These are phyloP conservation scores for Pleurotus tuoliensis DNA, from an alignment of 768 basidiomycete species.

Conservation along the genomic window DNA sequence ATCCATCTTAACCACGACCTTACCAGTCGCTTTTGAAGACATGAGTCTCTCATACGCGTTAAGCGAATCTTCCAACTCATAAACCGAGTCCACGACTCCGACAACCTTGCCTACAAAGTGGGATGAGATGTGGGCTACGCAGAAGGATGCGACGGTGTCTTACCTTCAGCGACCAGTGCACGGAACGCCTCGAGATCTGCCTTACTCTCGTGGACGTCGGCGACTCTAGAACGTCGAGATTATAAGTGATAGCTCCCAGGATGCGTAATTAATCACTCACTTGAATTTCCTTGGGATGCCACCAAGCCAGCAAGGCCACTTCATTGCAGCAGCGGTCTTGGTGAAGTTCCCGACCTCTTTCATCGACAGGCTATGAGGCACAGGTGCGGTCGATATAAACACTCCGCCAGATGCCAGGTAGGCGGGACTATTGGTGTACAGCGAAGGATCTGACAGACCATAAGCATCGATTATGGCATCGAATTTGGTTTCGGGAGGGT, in stretches of 20 bases:
- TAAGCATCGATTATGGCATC: slow-evolving; percentile 59
- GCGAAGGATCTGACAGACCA: slow-evolving; percentile 40
- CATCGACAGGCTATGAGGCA: slow-evolving; percentile 26
- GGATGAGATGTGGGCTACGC: slow-evolving; percentile 29
- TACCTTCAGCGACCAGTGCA: slow-evolving; percentile 40
- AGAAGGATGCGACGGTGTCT: neutral
- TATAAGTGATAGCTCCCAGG: neutral
- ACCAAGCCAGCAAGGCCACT: slow-evolving; percentile 49
- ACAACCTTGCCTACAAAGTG: slow-evolving; percentile 26
- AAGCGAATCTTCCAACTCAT: slow-evolving; percentile 49
- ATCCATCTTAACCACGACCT: slow-evolving; percentile 56
- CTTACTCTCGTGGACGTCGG: slow-evolving; percentile 26
- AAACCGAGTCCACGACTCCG: slow-evolving; percentile 56
- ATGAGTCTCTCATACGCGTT: slow-evolving; percentile 61
- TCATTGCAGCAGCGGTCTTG: slow-evolving; percentile 28
- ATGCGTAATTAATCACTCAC: slow-evolving; percentile 26
- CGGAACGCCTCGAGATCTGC: slow-evolving; percentile 33
- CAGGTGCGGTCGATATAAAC: slow-evolving; percentile 52
- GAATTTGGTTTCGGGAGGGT: slow-evolving; percentile 48
- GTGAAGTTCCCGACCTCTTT: slow-evolving; percentile 29
- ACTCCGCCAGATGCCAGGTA: slow-evolving; percentile 53
- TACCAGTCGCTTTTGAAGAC: slow-evolving; percentile 56
- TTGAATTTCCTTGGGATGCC: slow-evolving; percentile 43
- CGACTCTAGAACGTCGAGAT: slow-evolving; percentile 21
- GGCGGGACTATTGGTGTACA: slow-evolving; percentile 46